Base-by-base conservation (phyloP, 2,329 filamentous ascomycete genomes). In the Fusarium mexicanum region DNA sequence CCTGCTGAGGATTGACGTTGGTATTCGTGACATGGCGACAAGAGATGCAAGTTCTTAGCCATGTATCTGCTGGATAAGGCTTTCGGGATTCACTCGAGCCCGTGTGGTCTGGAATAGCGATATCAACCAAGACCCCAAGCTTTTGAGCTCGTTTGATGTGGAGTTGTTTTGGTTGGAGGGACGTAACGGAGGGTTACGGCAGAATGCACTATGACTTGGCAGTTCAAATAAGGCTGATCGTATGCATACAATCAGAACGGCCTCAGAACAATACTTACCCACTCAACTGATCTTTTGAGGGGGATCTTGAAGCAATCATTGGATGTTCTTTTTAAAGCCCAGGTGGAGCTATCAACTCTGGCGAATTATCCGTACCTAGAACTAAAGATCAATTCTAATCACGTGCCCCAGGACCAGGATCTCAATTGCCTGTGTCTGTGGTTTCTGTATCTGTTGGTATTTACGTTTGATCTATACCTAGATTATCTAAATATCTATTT, bases 1-100 rank as follows among this genome's bases (percentile, higher is more conserved):
- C 71, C 81, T 84, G 75, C 86, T 83, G 17, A 89, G 82, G 46
- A 84, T 83, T 13, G 82, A 74, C 6, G 84, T 82, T 29, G 86
- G 79, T 46, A 86, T 81, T 35, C 84, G 86, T 26, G 81, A 73
- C 87, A 89, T 89, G 38, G 18, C 22, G 44, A 41, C 20, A 16
- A 24, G 41, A 35, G 37, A 35, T 44, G 26, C 5, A 40, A 29
- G 12, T 8, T 18, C 31, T 33, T 24, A 17, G 33, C 22, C 22
- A 33, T n/a, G 17, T 20, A 22, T 20, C n/a, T 40, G 62, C 31
- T 44, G 8, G 16, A 5, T n/a, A 20, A 22, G 37, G 14, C n/a
- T 37, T 40, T 26, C 18, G 13, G 29, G 24, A 48, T 44, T 9
- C 31, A 37, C n/a, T 51, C 24, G 24, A 31, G 44, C 40, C 22